Conservation (phyloP, 768 basidiomycete genomes). For the Termitomyces sp. region DNA sequence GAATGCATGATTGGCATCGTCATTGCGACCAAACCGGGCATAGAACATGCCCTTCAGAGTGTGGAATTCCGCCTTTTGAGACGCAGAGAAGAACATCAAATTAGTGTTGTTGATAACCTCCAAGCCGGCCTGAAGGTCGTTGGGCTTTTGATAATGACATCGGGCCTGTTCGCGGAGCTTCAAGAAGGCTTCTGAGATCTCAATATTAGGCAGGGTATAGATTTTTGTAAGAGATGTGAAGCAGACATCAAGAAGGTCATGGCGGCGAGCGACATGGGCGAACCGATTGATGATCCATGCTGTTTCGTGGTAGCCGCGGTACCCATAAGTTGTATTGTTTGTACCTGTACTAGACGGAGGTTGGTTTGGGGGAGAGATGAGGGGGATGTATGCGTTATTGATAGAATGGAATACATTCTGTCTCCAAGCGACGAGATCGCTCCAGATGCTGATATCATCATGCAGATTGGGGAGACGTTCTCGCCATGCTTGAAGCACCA, state of each 20-base stretch:
- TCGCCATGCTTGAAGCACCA: conserved; percentile 95
- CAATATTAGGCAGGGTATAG: conserved; percentile 98
- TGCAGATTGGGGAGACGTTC: conserved; percentile 93
- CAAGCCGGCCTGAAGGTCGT: conserved; percentile 88
- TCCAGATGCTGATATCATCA: conserved; percentile 99
- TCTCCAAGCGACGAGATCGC: conserved; percentile 97
- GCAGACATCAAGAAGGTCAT: conserved; percentile 94
- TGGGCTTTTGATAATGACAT: conserved; percentile 94
- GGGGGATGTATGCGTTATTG: conserved; percentile 92
- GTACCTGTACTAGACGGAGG: conserved; percentile 41
- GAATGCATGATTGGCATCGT: conserved; percentile 90
- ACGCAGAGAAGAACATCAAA: conserved; percentile 91
- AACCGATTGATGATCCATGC: conserved; percentile 99
- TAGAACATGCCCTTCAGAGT: conserved; percentile 99
- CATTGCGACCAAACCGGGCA: conserved; percentile 76
- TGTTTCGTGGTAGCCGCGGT: conserved; percentile 96
- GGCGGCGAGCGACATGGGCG: conserved; percentile 96
- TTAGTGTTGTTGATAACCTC: conserved; percentile 99
- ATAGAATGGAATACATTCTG: conserved; percentile 98
- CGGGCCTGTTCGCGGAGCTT: conserved; percentile 98
- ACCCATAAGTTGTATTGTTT: conserved; percentile 77
- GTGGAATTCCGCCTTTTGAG: conserved; percentile 98
- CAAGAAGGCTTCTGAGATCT: conserved; percentile 98
- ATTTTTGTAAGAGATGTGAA: conserved; percentile 94
- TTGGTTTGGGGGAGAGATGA: conserved; percentile 64